Base-by-base conservation (phyloP, 257 asterid species). In the Salvia rosmarinus region DNA sequence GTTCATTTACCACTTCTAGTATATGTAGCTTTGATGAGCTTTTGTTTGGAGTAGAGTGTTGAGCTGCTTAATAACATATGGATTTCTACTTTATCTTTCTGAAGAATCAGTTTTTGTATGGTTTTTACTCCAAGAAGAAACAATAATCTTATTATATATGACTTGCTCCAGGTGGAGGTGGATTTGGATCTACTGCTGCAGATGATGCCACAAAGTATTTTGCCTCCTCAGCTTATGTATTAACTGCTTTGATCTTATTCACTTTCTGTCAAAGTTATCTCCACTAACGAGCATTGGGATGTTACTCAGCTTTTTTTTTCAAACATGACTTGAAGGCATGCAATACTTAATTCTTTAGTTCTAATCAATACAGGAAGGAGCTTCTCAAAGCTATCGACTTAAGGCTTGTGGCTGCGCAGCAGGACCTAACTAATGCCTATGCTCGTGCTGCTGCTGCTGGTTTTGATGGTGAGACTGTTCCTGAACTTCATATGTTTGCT, bases 141-240 rank as follows among this genome's bases (percentile, higher is more conserved):
- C 44, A 17, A 37, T 5, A 39, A 21, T 13, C 51, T 70, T 62
- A 74, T 43, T n/a, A 32, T 79, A 75, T 71, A 34, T 68, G 9
- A 71, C 46, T 79, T 88, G 70, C 40, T 72, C 72, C 82, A 90
- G 96, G 92, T 83, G 88, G 83, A 57, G 81, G 85, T 71, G 87
- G 87, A 81, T 72, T 95, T 43, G 86, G 85, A 20, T 73, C 57
- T 76, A 76, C 88, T 40, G 82, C 87, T 46, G 79, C 91, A 39
- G 90, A 88, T 47, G 98, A 92, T 73, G 93, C 93, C 23, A 90
- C 98, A 78, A 92, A 92, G 98, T 92, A 92, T 74, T 16, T 74
- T 13, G 65, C 68, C 76, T 69, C 73, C 75, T 59, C 32, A 39
- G 58, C 65, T 46, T 32, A 10, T 57, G 66, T 75, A 12, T 59